A percentile compares a stretch with the other conserved stretches of the same genome.
Evolutionary conservation across 78 protist species (phyloP).

Genomic region (Dictyostelium discoideum): DNA sequence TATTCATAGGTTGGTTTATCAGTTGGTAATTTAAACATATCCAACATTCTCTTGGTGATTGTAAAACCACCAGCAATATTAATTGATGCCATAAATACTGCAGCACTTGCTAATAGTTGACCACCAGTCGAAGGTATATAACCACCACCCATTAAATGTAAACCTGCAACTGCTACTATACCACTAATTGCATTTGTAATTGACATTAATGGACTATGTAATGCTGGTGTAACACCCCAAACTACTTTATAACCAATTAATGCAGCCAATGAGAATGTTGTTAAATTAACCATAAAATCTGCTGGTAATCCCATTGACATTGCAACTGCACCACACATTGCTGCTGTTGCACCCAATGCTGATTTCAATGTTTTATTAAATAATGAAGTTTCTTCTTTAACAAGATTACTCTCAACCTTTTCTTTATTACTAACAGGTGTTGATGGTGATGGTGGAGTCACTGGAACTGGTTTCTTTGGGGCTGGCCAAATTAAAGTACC

Average conservation of each 20-base stretch:
- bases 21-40: constrained; percentile 91
- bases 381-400: background rate
- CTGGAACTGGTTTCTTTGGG: constrained; percentile 45
- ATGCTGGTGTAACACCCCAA: constrained; percentile 98
- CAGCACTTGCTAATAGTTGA: constrained; percentile 80
- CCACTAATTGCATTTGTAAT: constrained; percentile 99
- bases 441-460: background rate
- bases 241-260: constrained; percentile 93
- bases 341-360: constrained; percentile 17
- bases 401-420: background rate
- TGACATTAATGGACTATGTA: constrained; percentile 99
- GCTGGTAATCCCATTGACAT: constrained; percentile 34
- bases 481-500: constrained; percentile 75
- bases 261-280: constrained; percentile 91
- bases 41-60: constrained; percentile 98
- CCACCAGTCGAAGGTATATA: constrained; percentile 50
- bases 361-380: constrained; percentile 21
- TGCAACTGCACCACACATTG: constrained; percentile 13
- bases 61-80: constrained; percentile 98
- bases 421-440: background rate
- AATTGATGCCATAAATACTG: constrained; percentile 92
- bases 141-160: constrained; percentile 86
- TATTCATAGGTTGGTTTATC: constrained; percentile 63
- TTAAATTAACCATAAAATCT: constrained; percentile 59
- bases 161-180: constrained; percentile 96